phyloP scores from a whole-genome alignment of 2,329 filamentous ascomycete species.

The Penicillium sp. region DNA sequence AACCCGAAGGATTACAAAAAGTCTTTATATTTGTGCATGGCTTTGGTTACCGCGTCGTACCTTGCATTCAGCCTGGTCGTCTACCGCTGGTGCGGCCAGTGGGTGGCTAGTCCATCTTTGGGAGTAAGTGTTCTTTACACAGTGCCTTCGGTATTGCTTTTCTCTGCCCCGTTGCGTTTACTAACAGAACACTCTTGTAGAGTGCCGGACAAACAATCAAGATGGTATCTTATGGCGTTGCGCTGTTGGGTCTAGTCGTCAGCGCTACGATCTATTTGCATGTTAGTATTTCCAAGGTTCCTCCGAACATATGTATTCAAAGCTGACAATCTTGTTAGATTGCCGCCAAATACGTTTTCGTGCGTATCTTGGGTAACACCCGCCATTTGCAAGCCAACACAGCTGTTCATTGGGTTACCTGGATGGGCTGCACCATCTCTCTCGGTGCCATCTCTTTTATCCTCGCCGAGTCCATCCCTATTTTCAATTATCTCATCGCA shows the following conservation, averaged over 20 bases:
- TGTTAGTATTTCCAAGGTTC: slow-evolving; percentile 1
- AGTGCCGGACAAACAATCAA: slow-evolving; percentile 59
- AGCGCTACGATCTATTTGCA: slow-evolving; percentile 48
- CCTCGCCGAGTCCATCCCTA: slow-evolving; percentile 54
- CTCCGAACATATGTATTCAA: no score
- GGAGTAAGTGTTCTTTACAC: slow-evolving; percentile 25
- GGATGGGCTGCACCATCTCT: slow-evolving; percentile 49
- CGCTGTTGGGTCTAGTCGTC: slow-evolving; percentile 55
- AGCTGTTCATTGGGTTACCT: slow-evolving; percentile 52
- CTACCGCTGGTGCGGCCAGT: slow-evolving; percentile 62
- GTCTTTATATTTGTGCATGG: slow-evolving; percentile 60
- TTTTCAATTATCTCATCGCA: slow-evolving; percentile 55
- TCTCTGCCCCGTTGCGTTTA: not conserved
- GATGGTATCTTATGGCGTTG: slow-evolving; percentile 63
- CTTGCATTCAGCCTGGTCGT: slow-evolving; percentile 60
- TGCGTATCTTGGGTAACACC: slow-evolving; percentile 54
- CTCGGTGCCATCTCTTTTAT: slow-evolving; percentile 50
- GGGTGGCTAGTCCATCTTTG: slow-evolving; percentile 63
- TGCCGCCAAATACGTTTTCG: slow-evolving; percentile 57
- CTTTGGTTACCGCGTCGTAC: slow-evolving; percentile 57
- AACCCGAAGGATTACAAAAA: slow-evolving; percentile 60
- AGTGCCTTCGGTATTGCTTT: not conserved
- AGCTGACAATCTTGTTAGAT: slow-evolving; percentile 34
- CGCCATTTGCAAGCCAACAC: slow-evolving; percentile 53
- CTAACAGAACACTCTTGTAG: slow-evolving; percentile 31